Evolutionary conservation across 495 filamentous ascomycete species (phyloP), one percentile per base, ranked within the genome.

Genomic region (Hypoxylon fuscum): DNA sequence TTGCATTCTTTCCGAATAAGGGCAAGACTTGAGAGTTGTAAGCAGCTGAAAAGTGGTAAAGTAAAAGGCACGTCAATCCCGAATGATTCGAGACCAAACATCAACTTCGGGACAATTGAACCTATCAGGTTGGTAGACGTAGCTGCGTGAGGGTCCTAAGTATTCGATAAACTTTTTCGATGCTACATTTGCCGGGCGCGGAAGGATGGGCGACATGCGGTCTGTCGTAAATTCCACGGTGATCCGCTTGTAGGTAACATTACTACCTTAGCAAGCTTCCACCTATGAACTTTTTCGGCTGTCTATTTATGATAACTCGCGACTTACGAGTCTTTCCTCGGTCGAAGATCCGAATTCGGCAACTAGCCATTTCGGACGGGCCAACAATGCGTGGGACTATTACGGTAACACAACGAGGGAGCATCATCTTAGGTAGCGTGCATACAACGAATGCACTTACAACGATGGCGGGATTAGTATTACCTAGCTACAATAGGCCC

Each of bases 1-100:
- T 54, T 17, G 49, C 32, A 43, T 38, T 40, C 44, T 6, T 60
- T 60, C 62, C 55, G 50, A 65, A 60, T 23, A 25, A 20, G 40
- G 55, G 40, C 22, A 52, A 42, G 45, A 38, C 10, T 38, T 34
- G 44, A 22, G 29, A 23, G 4, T 7, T 25, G 22, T 8, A 2
- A 50, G 50, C 31, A 65, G 62, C 62, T 65, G 62, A 65, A 60
- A 60, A 35, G 18, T 50, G 34, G 27, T 34, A 56, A 65, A 34
- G 40, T 55, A 55, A 48, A 45, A 60, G 31, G 15, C 14, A 17
- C 47, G 62, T 18, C 45, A 50, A 59, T 60, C 56, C 20, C 35
- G 46, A 34, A 22, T 38, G 50, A 47, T 25, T 54, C 20, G 38
- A 47, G 51, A 35, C n/a, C n/a, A 11, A 34, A 37, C 48, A 38